Conservation (phyloP, 257 asterid species). For the Vinca minor region DNA sequence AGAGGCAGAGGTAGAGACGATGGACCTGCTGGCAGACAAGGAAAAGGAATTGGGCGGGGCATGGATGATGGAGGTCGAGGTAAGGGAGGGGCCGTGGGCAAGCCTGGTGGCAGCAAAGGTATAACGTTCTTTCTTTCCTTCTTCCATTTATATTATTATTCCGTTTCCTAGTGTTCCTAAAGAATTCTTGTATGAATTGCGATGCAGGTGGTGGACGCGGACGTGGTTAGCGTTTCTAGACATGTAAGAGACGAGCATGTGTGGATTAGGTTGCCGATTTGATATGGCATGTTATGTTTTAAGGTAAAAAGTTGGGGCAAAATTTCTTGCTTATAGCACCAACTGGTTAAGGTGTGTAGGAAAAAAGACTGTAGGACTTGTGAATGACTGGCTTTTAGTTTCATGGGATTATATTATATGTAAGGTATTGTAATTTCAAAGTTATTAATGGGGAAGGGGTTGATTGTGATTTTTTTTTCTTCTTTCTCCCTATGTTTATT, state of each 20-base stretch:
- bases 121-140: constrained; percentile 8
- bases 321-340: not conserved
- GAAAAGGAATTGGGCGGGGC: constrained; percentile 47
- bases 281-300: constrained; percentile 14
- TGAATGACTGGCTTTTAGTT: constrained; percentile 2
- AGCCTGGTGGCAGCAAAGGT: constrained; percentile 36
- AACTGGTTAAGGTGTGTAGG: not conserved
- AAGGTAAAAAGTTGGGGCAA: not conserved
- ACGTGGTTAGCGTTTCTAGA: constrained; percentile 27
- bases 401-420: not conserved
- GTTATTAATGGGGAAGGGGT: too few species aligned
- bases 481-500: too few species aligned
- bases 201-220: constrained; percentile 40
- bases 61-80: constrained; percentile 52
- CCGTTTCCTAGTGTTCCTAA: not conserved
- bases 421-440: too few species aligned
- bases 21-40: constrained; percentile 30
- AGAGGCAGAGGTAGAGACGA: constrained; percentile 65
- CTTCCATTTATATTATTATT: not conserved
- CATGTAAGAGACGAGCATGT: not conserved
- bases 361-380: not conserved
- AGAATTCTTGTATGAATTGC: not conserved
- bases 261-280: constrained; percentile 18
- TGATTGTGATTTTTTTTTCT: too few species aligned
- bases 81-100: constrained; percentile 39